phyloP scores from a whole-genome alignment of 345 rosid genomes.

The Murraya paniculata region DNA sequence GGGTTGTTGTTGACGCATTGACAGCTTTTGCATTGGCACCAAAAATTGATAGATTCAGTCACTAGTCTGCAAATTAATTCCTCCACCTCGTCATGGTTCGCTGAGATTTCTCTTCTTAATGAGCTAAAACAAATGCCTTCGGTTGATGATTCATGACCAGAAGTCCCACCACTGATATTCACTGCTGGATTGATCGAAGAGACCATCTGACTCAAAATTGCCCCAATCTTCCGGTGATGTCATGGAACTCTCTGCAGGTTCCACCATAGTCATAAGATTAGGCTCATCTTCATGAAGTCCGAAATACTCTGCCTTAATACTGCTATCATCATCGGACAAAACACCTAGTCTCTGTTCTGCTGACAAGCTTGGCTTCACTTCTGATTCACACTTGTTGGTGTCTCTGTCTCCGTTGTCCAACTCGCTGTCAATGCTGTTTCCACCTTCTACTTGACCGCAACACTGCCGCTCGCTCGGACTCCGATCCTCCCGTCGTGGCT shows the following conservation, averaged over 20 bases:
- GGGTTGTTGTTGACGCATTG: background rate
- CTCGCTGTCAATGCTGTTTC: conserved; percentile 40
- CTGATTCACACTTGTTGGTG: conserved; percentile 25
- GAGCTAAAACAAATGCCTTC: too few relatives aligned
- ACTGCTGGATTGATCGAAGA: conserved; percentile 50
- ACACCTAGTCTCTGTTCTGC: conserved; percentile 31
- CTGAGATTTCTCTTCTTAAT: background rate
- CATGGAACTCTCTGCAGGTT: conserved; percentile 54
- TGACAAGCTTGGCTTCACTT: conserved; percentile 32
- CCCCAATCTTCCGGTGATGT: conserved; percentile 78
- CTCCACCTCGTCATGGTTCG: too few relatives aligned
- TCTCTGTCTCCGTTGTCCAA: conserved; percentile 46
- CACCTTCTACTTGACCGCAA: conserved; percentile 19
- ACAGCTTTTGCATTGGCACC: background rate
- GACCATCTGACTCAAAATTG: conserved; percentile 49
- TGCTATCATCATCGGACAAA: conserved; percentile 40
- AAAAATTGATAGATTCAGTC: background rate
- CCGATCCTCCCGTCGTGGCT: conserved; percentile 16
- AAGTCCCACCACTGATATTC: conserved; percentile 73
- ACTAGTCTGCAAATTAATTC: background rate
- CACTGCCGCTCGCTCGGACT: conserved; percentile 21
- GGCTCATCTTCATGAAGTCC: conserved; percentile 53
- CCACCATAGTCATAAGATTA: conserved; percentile 49
- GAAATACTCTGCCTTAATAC: conserved; percentile 56
- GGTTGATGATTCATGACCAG: conserved; percentile 44